Conservation (phyloP, 2,329 filamentous ascomycete genomes). For the Xylaria arbuscula region DNA sequence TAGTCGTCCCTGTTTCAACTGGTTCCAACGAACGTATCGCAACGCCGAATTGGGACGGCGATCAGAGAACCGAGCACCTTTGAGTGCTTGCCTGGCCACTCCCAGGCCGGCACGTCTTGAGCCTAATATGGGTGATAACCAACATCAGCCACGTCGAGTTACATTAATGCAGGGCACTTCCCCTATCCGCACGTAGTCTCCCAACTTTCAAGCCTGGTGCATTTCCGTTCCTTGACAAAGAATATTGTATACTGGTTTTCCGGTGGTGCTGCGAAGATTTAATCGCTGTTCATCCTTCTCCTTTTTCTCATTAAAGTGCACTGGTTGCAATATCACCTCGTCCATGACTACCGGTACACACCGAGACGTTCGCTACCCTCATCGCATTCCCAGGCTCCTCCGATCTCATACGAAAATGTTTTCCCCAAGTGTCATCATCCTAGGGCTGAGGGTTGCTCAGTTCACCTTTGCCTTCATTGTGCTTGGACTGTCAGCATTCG, state of each 20-base stretch:
- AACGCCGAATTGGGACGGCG: conserved; percentile 38
- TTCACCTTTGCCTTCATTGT: conserved; percentile 58
- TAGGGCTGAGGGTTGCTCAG: conserved; percentile 60
- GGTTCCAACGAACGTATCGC: conserved; percentile 49
- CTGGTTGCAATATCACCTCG: conserved; percentile 37
- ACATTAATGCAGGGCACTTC: conserved; percentile 40
- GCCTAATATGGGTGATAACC: conserved; percentile 40
- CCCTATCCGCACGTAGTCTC: conserved; percentile 36
- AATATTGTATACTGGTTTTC: conserved; percentile 40
- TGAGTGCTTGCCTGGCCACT: conserved; percentile 22
- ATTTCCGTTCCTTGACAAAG: conserved; percentile 40
- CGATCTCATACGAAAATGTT: conserved; percentile 52
- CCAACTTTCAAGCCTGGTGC: conserved; percentile 41
- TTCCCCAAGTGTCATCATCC: conserved; percentile 51
- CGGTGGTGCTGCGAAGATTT: conserved; percentile 1
- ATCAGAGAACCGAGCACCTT: conserved; percentile 39
- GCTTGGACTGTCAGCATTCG: conserved; percentile 62
- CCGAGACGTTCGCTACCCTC: conserved; percentile 46
- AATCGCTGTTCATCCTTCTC: conserved; percentile 22
- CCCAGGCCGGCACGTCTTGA: conserved; percentile 29
- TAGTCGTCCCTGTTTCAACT: conserved; percentile 52
- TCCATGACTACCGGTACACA: conserved; percentile 45
- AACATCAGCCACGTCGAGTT: conserved; percentile 37
- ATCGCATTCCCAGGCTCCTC: conserved; percentile 42
- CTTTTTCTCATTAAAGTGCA: conserved; percentile 26